Evolutionary conservation across 345 rosid genomes (phyloP), one percentile per base, ranked within the genome.

Genomic region (Brassica napus): DNA sequence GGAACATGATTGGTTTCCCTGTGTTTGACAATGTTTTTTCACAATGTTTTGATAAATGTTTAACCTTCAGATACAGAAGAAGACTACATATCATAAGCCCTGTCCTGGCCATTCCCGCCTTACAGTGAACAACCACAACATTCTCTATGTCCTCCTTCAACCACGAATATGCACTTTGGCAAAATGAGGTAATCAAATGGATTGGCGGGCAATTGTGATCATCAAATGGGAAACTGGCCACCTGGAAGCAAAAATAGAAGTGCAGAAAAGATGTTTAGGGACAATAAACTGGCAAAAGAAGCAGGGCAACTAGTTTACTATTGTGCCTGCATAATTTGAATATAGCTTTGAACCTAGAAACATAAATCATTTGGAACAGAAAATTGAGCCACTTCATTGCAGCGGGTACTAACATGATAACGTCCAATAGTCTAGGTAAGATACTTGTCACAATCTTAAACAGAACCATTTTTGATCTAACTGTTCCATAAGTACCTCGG

Each of bases 21-120:
- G 72, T 39, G 34, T 37, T 71, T 37, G 65, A 68, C 73, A 78
- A 66, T 8, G 37, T 63, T 72, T 68, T 67, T 58, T 24, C 8
- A 71, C 67, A 77, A 44, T 4, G 44, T 71, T 24, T 62, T 8
- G 67, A 57, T 0, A 39, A 11, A 21, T 23, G 28, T 0, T 69
- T 74, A 79, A 88, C 97, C 88, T 92, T 92, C 66, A 92, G 77
- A 82, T 89, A 92, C 69, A 92, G 70, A 44, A 92, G 89, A 84
- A 92, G 92, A 87, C 97, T 89, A 79, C 93, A 92, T 77, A 92
- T 92, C 97, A 92, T 92, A 81, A 92, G 85, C 63, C 97, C 97
- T 10, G 97, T 92, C 88, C 97, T 86, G 21, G 97, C 97, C 97
- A 92, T 92, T 75, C 97, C 97, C 73, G 97, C 97, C 82, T 92